Evolutionary conservation across 2,329 filamentous ascomycete genomes (phyloP), one percentile per base, ranked within the genome.

Genomic region (Diaporthe longicolla): DNA sequence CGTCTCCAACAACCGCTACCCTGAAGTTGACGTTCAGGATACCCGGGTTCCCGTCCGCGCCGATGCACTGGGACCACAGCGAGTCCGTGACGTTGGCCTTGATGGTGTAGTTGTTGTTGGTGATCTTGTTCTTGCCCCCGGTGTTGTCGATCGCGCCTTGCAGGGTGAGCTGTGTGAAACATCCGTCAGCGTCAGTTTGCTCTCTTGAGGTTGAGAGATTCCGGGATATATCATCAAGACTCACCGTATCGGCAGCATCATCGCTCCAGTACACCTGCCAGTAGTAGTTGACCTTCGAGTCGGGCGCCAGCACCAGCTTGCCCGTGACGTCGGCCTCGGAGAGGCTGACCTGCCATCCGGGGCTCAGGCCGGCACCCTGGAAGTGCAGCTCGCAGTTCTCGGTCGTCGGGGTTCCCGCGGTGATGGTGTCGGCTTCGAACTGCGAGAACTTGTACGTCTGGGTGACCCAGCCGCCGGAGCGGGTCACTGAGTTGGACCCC

Each of bases 21-120:
- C 83, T 81, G 79, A 84, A 84, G 79, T 84, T 84, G 80, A 85
- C 80, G 76, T 85, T 84, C 54, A 84, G 78, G 65, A 84, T 80
- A 29, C 83, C 83, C 48, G 83, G 79, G 76, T 77, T 79, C 48
- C 83, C 82, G 66, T 78, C 77, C 57, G 77, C 63, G 68, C 74
- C 76, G 11, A 79, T 80, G 79, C 83, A 84, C 15, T 79, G 78
- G 29, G 82, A 83, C 82, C 82, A 85, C 17, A 80, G 80, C 63
- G 80, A 77, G 55, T 70, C 72, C 68, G 37, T 71, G 24, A 77
- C 78, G 54, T 80, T 79, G 35, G 78, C 75, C 70, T 77, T 77
- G 75, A 82, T 76, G 61, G 79, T 78, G 68, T 79, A 74, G 77
- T 80, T 78, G 69, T 81, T 75, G 21, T 78, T 80, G 15, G 68